Base-by-base conservation (phyloP, 2,329 filamentous ascomycete species). In the Fusarium keratoplasticum region DNA sequence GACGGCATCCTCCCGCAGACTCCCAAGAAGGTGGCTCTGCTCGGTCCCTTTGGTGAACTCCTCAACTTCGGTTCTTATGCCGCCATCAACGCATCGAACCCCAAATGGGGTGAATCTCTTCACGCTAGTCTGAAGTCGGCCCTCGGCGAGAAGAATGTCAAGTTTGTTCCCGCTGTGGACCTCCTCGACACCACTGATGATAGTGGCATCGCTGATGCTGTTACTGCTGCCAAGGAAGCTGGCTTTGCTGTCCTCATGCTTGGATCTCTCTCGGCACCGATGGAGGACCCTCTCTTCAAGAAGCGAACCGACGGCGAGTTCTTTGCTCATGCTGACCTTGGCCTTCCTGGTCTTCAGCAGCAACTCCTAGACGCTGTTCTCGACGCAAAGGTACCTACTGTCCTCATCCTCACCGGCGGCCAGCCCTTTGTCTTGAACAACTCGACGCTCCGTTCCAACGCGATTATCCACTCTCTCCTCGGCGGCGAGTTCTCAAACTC, bases 401-500 rank as follows among this genome's bases (percentile, higher is more conserved):
- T 82, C 2, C 66, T 82, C 6, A 67, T 81, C 5, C 69, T 81
- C 2, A 80, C 71, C 33, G 76, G 78, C 2, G 80, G 81, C 7
- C 81, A 83, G 64, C 74, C 77, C 0, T 83, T 82, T 67, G 72
- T 80, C 14, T 66, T 82, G 1, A 71, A 54, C 38, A 73, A 80
- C 35, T 80, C 77, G 11, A 79, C 79, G 9, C 71, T 76, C 59
- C 72, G 77, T 6, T 67, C 91, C 33, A 88, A 89, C 66, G 89
- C 88, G 1, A 88, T 93, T 10, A 67, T 93, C 13, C 86, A 92
- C 67, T 89, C 89, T 7, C 89, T 92, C 70, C 84, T 93, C 2
- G 90, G 90, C 0, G 90, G 91, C 3, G 87, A 92, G 77, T 91
- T 92, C 77, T 91, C 88, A 35, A 91, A 90, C 18, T 90, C 90